phyloP scores from a whole-genome alignment of 495 filamentous ascomycete genomes.

The Neurospora tetraspora region DNA sequence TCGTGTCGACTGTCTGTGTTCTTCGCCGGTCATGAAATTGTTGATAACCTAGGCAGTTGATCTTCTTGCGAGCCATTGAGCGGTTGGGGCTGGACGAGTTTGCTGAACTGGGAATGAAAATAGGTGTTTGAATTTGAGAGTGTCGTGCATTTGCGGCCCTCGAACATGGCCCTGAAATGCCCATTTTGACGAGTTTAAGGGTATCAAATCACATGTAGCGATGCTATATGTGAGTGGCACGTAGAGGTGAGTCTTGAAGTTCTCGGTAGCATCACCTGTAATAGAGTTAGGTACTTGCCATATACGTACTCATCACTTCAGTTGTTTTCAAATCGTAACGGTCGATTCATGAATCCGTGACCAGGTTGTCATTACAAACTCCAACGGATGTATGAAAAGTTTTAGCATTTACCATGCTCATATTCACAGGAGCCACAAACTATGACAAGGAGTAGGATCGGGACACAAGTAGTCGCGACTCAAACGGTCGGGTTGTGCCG shows the following conservation, averaged over 20 bases:
- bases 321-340: not conserved
- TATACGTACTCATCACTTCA: not conserved
- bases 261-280: not conserved
- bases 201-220: not conserved
- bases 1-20: not conserved
- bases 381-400: not conserved
- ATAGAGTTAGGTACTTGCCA: not conserved
- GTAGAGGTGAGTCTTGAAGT: not conserved
- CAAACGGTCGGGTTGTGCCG: not conserved
- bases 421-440: not conserved
- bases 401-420: not conserved
- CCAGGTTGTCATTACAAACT: not conserved
- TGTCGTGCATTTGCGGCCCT: not conserved
- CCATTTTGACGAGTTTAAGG: not conserved
- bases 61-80: not conserved
- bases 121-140: not conserved
- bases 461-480: not conserved
- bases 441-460: not conserved
- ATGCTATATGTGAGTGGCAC: not conserved
- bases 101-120: not conserved
- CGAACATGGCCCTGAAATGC: not conserved
- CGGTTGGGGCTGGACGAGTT: not conserved
- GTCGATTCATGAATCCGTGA: not conserved
- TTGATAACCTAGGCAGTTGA: not conserved
- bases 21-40: not conserved